Evolutionary conservation across 768 basidiomycete species (phyloP), one percentile per base, ranked within the genome.

Genomic region (Stropharia rugosoannulata): DNA sequence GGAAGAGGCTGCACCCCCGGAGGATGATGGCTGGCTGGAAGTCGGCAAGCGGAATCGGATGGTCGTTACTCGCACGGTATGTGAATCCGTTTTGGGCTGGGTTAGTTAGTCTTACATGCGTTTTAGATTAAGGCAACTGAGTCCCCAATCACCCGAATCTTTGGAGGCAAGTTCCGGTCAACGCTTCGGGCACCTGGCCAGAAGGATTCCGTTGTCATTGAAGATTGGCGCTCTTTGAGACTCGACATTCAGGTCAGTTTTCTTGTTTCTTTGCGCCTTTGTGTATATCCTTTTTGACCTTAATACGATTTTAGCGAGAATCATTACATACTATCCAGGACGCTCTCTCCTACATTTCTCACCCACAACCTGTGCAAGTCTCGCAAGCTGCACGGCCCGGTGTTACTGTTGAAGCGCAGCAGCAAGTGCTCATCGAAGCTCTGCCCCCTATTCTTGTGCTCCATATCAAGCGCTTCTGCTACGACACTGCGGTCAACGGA

Each of bases 111-210:
- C 19, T 44, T 54, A 36, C 13, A 41, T 25, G 5, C 29, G 45
- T 25, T 18, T 19, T 59, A 93, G 90, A 85, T 84, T 44, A 93
- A 89, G 70, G 80, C 83, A 0, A 79, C 81, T 3, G 94, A 97
- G 61, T 91, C 92, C 2, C 89, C 95, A 0, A 90, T 99, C 50
- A 91, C 93, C 0, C 78, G 89, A 22, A 90, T 99, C 56, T 99
- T 99, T 63, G 93, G 95, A 27, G 95, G 96, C 35, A 93, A 91
- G 66, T 89, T 95, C 72, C 84, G 94, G 16, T 90, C 91, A 19
- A 87, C 91, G 1, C 75, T 98, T 2, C 82, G 84, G 39, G 86
- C 86, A 6, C 92, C 93, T 1, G 84, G 88, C 12, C 86, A 91
- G 63, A 87, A 87, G 60, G 95, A 98, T 65, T 90, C 89, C 1